These are phyloP conservation scores for Batkoa obscura DNA, from an alignment of 371 early-diverging fungal genomes.

Conservation along the genomic window DNA sequence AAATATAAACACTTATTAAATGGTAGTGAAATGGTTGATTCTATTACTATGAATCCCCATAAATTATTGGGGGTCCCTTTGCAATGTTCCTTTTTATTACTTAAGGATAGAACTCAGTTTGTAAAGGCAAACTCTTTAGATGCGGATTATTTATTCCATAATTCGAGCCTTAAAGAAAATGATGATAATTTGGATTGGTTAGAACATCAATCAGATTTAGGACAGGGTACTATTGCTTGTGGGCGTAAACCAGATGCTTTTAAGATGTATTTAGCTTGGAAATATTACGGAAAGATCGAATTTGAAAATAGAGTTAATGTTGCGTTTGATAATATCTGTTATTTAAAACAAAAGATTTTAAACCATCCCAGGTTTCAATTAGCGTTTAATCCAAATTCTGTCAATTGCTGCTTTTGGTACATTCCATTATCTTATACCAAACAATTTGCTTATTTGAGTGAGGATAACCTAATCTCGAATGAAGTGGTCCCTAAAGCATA, in stretches of 20 bases:
- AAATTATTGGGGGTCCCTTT: slow-evolving; percentile 68
- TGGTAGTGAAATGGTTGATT: slow-evolving; percentile 34
- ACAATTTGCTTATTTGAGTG: too few relatives aligned
- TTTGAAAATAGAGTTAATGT: slow-evolving; percentile 23
- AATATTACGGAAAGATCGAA: slow-evolving; percentile 40
- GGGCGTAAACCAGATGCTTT: slow-evolving; percentile 68
- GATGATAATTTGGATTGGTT: slow-evolving; percentile 12
- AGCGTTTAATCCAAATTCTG: slow-evolving; percentile 16
- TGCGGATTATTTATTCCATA: slow-evolving; percentile 65
- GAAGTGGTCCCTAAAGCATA: neutral
- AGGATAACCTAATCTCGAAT: neutral
- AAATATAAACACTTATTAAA: slow-evolving; percentile 20
- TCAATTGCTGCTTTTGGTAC: slow-evolving; percentile 52
- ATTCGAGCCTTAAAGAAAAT: slow-evolving; percentile 9
- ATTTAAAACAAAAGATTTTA: slow-evolving; percentile 18
- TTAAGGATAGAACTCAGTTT: slow-evolving; percentile 27
- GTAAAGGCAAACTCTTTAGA: slow-evolving; percentile 32
- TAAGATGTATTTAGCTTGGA: slow-evolving; percentile 71
- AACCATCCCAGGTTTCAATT: slow-evolving; percentile 13
- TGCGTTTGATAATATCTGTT: slow-evolving; percentile 21
- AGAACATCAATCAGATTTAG: slow-evolving; percentile 25
- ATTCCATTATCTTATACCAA: slow-evolving; percentile 14
- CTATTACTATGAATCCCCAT: slow-evolving; percentile 67
- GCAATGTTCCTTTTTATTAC: slow-evolving; percentile 61
- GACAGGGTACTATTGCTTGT: slow-evolving; percentile 68